These are phyloP conservation scores for Carallia pectinifolia DNA, from an alignment of 345 rosid genomes.

Conservation along the genomic window DNA sequence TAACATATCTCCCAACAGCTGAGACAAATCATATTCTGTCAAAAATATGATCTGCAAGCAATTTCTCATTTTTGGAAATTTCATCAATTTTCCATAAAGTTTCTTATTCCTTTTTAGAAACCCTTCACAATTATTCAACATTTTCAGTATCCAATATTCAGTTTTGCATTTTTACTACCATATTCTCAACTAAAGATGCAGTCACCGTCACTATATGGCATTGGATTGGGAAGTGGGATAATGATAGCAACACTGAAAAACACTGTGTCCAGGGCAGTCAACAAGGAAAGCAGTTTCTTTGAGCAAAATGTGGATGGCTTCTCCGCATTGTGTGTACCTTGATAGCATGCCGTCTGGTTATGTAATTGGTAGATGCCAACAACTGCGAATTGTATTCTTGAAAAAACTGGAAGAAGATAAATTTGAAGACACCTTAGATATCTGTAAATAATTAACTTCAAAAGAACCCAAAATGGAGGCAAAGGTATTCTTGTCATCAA, in stretches of 20 bases:
- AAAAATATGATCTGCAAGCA: not conserved
- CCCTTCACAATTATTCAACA: too few species aligned
- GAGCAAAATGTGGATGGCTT: not conserved
- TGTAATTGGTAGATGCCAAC: conserved; percentile 38
- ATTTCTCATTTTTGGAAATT: too few species aligned
- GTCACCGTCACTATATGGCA: too few species aligned
- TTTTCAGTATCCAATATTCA: too few species aligned
- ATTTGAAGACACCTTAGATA: not conserved
- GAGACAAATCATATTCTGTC: conserved; percentile 11
- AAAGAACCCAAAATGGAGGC: not conserved
- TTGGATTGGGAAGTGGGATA: too few species aligned
- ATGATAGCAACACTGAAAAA: too few species aligned
- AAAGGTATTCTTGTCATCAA: not conserved
- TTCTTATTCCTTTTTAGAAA: too few species aligned
- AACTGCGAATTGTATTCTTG: conserved; percentile 41
- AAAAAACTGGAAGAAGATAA: conserved; percentile 36
- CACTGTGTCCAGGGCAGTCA: not conserved
- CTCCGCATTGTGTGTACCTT: conserved; percentile 29
- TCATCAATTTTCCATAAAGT: too few species aligned
- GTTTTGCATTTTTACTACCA: too few species aligned
- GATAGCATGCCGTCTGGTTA: conserved; percentile 49
- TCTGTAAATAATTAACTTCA: not conserved
- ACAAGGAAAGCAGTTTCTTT: not conserved
- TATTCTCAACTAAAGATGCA: too few species aligned
- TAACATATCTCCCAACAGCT: conserved; percentile 86